These are phyloP conservation scores for Boletus rubroflammeus DNA, from an alignment of 768 basidiomycete genomes.

Conservation along the genomic window DNA sequence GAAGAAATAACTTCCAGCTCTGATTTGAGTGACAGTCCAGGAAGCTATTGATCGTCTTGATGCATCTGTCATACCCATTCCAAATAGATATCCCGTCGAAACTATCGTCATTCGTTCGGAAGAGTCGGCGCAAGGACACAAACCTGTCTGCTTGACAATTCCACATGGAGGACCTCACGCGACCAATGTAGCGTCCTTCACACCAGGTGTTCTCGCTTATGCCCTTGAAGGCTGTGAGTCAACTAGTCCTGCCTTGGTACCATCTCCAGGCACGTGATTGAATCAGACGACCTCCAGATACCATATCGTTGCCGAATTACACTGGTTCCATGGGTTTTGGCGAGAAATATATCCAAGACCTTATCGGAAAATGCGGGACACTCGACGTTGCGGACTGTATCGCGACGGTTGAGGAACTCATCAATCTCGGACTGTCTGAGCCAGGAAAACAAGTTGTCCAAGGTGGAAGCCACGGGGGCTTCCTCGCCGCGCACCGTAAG, in stretches of 20 bases:
- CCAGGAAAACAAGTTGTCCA: conserved; percentile 27
- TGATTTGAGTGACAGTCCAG: conserved; percentile 33
- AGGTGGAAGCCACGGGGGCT: conserved; percentile 74
- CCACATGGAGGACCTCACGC: conserved; percentile 67
- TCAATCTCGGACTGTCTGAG: conserved; percentile 37
- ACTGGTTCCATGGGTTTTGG: conserved; percentile 67
- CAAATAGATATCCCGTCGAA: conserved; percentile 48
- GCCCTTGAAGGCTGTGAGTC: conserved; percentile 60
- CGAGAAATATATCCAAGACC: conserved; percentile 50
- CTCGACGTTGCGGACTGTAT: conserved; percentile 68
- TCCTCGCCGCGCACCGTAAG: conserved; percentile 56
- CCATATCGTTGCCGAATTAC: conserved; percentile 39
- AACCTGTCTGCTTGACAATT: conserved; percentile 46
- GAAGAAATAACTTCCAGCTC: neutral
- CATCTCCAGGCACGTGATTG: neutral
- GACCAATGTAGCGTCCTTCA: conserved; percentile 46
- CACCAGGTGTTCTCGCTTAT: conserved; percentile 39
- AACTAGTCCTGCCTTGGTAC: neutral
- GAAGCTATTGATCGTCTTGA: neutral
- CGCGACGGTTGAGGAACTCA: conserved; percentile 47
- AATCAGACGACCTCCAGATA: conserved; percentile 37
- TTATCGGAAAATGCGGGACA: conserved; percentile 41
- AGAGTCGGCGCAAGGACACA: conserved; percentile 10
- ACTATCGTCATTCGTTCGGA: conserved; percentile 47
- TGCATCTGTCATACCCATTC: conserved; percentile 30